Evolutionary conservation across 108 stramenopile genomes (phyloP), one percentile per base, ranked within the genome.

Genomic region (Fragilariopsis cylindrus): DNA sequence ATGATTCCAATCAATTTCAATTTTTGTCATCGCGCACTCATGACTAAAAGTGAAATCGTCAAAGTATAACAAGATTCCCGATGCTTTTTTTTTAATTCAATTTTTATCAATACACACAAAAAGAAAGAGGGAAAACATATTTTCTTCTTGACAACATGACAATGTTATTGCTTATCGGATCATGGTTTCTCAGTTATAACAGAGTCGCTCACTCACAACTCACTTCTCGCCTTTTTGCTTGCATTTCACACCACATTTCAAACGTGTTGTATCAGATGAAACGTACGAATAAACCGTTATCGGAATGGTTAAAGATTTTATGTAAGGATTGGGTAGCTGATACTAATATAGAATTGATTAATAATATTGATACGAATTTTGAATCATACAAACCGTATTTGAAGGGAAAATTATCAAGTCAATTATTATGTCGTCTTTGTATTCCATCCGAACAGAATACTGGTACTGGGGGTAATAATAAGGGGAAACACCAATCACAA

Each of bases 271-370:
- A 7, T 19, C 40, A 92, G 89, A 90, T 92, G 92, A 65, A 89
- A 65, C 84, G 82, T 72, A 85, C 89, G 1, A 77, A 11, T 62
- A 88, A 90, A 69, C 69, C 80, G 1, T 89, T 89, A 4, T 90
- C 92, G 42, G 89, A 92, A 78, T 92, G 92, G 92, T 65, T 92
- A 44, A 64, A 77, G 16, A 52, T 92, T 3, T 76, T 92, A 8
- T 90, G 89, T 77, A 79, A 71, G 49, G 86, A 87, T 40, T 92
- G 92, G 92, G 82, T 89, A 1, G 79, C 82, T n/a, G 87, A 90
- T 52, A 75, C 75, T 44, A 80, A 80, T 50, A 72, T 77, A 44
- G 78, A 72, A 2, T 54, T 89, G 19, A 83, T 87, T 13, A 81
- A 88, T 40, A 66, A 80, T 3, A 73, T 82, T 18, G 89, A 92